A percentile compares a stretch with the other conserved stretches of the same genome.
Evolutionary conservation across 257 asterid genomes (phyloP).

Genomic region (Cruciata laevipes): DNA sequence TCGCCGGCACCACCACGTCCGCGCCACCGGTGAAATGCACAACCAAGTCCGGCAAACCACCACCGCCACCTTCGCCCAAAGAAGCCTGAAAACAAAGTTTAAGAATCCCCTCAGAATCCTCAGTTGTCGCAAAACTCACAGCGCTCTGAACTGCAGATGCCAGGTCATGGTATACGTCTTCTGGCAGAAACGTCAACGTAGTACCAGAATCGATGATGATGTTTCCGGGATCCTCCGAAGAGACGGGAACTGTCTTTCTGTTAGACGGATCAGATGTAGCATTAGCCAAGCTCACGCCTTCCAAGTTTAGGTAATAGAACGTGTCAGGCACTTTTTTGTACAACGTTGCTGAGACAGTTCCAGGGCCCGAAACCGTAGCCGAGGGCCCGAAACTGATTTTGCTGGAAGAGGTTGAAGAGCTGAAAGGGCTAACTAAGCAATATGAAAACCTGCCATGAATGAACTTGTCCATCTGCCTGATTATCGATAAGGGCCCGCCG

Average conservation of each 20-base stretch:
- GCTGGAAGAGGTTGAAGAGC: constrained; percentile 24
- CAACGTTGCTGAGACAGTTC: constrained; percentile 38
- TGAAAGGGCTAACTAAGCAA: constrained; percentile 26
- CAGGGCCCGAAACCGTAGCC: constrained; percentile 25
- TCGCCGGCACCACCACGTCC: constrained; percentile 30
- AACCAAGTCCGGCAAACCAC: constrained; percentile 19
- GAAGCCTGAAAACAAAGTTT: constrained; percentile 27
- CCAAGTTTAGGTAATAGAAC: constrained; percentile 36
- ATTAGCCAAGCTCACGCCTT: constrained; percentile 28
- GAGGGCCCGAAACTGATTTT: constrained; percentile 42
- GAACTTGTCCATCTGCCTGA: constrained; percentile 29
- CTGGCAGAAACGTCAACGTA: constrained; percentile 35
- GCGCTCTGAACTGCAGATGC: constrained; percentile 12
- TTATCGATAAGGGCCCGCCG: constrained; percentile 37
- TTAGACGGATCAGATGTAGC: constrained; percentile 3
- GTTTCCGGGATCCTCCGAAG: constrained; percentile 18
- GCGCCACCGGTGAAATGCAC: constrained; percentile 47
- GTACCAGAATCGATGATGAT: constrained; percentile 65
- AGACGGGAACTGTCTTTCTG: not conserved
- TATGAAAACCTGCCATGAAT: constrained; percentile 46
- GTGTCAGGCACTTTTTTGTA: constrained; percentile 24
- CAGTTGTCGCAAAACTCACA: constrained; percentile 8
- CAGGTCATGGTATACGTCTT: constrained; percentile 17
- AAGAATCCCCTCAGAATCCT: constrained; percentile 14
- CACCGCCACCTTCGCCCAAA: not conserved